phyloP scores from a whole-genome alignment of 2,329 filamentous ascomycete genomes.

The Hymenoscyphus scutula region DNA sequence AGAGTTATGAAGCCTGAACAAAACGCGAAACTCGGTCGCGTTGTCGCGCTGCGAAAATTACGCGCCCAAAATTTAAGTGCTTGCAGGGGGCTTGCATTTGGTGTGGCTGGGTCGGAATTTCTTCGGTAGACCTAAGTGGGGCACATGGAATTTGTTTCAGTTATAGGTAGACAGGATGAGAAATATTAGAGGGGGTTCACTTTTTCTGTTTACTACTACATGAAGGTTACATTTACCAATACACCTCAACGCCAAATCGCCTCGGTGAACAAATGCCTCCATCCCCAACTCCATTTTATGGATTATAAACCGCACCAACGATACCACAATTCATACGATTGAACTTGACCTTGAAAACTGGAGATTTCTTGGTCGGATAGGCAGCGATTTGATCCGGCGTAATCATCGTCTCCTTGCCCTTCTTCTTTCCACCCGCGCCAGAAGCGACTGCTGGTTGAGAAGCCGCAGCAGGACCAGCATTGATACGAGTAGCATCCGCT shows the following conservation, averaged over 20 bases:
- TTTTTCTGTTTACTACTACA: background rate
- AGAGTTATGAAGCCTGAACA: background rate
- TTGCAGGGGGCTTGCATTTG: background rate
- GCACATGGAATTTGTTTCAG: no score
- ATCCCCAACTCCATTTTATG: slow-evolving; percentile 13
- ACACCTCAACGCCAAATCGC: background rate
- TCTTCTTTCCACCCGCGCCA: slow-evolving; percentile 58
- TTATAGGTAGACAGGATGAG: no score
- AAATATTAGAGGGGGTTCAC: background rate
- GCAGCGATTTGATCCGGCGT: slow-evolving; percentile 92
- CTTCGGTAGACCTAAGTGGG: no score
- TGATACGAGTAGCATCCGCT: slow-evolving; percentile 50
- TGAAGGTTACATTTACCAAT: background rate
- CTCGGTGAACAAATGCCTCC: background rate
- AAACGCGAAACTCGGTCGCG: background rate
- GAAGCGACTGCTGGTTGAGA: slow-evolving; percentile 35
- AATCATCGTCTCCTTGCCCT: slow-evolving; percentile 84
- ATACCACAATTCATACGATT: slow-evolving; percentile 94
- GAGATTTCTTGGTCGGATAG: slow-evolving; percentile 94
- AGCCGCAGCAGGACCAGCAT: slow-evolving; percentile 33
- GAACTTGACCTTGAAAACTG: slow-evolving; percentile 89
- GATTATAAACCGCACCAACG: slow-evolving; percentile 67
- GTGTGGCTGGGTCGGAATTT: background rate
- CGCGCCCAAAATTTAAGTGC: background rate
- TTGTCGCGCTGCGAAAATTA: background rate